Percentiles rank a stretch among this genome's conserved stretches.
phyloP scores from a whole-genome alignment of 1,139 yeast species.

The Suhomyces kunorum region DNA sequence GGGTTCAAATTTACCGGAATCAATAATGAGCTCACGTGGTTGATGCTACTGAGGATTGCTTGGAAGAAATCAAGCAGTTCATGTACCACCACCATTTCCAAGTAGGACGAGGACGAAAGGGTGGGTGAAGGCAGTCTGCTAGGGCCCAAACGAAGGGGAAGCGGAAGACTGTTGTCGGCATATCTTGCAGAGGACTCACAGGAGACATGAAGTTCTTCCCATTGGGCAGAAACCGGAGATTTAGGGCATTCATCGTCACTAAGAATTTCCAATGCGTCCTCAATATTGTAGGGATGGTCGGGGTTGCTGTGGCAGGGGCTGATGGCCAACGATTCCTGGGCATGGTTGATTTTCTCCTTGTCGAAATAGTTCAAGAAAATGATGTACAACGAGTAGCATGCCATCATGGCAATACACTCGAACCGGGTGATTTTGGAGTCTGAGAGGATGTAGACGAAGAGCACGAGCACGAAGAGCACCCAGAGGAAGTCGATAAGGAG shows the following conservation, averaged over 20 bases:
- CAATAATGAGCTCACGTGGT: conserved; percentile 22
- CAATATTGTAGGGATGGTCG: conserved; percentile 25
- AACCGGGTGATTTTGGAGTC: conserved; percentile 51
- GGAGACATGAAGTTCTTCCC: neutral
- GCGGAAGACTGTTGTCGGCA: conserved; percentile 2
- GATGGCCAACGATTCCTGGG: conserved; percentile 6
- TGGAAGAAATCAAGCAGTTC: conserved; percentile 15
- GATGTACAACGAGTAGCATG: conserved; percentile 41
- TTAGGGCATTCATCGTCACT: conserved; percentile 22
- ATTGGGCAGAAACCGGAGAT: conserved; percentile 14
- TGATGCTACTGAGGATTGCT: conserved; percentile 19
- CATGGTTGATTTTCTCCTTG: conserved; percentile 11
- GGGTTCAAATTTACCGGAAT: conserved; percentile 22
- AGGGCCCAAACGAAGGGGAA: neutral
- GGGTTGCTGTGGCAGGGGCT: conserved; percentile 6
- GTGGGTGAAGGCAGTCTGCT: neutral
- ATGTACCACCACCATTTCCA: conserved; percentile 3
- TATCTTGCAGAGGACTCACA: neutral
- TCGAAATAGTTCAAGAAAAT: conserved; percentile 14
- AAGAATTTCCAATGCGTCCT: conserved; percentile 30
- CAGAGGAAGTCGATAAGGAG: conserved; percentile 36
- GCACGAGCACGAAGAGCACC: conserved; percentile 35
- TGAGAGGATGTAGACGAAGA: conserved; percentile 45
- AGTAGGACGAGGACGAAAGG: neutral
- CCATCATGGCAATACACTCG: conserved; percentile 50